Conservation (phyloP, 768 basidiomycete genomes). For the Dendrothele bispora region DNA sequence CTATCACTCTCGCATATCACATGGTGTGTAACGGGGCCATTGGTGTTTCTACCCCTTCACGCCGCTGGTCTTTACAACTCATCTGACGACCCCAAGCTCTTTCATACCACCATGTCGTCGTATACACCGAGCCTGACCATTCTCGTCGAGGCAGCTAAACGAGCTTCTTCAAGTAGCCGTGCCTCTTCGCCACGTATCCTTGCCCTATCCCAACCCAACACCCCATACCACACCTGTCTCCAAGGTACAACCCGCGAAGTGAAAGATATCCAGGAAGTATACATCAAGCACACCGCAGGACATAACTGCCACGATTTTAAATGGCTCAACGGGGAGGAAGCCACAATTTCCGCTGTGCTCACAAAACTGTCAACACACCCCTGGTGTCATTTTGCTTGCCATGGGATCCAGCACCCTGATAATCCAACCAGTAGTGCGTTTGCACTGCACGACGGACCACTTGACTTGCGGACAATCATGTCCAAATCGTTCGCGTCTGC, state of each 20-base stretch:
- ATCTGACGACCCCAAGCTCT: background rate
- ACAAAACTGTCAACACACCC: background rate
- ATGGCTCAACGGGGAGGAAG: constrained; percentile 4
- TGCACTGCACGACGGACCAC: background rate
- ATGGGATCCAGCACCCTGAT: background rate
- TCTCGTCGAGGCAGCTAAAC: constrained; percentile 2
- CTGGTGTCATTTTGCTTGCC: background rate
- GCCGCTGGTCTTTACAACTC: constrained; percentile 27
- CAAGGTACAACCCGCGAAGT: background rate
- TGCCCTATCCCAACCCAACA: constrained; percentile 11
- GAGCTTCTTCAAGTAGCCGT: no score
- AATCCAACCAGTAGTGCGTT: background rate
- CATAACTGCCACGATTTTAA: no score
- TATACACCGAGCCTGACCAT: constrained; percentile 17
- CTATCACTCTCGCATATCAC: constrained; percentile 13
- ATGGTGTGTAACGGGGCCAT: constrained; percentile 28
- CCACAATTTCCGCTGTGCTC: constrained; percentile 7
- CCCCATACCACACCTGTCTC: background rate
- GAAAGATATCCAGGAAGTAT: background rate
- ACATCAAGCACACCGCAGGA: background rate
- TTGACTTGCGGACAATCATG: background rate
- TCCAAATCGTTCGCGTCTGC: constrained; percentile 19
- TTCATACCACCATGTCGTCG: constrained; percentile 18
- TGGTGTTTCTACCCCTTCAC: constrained; percentile 37
- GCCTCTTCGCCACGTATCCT: constrained; percentile 9